Conservation (phyloP, 306 rosid genomes). For the Trifolium pratense region DNA sequence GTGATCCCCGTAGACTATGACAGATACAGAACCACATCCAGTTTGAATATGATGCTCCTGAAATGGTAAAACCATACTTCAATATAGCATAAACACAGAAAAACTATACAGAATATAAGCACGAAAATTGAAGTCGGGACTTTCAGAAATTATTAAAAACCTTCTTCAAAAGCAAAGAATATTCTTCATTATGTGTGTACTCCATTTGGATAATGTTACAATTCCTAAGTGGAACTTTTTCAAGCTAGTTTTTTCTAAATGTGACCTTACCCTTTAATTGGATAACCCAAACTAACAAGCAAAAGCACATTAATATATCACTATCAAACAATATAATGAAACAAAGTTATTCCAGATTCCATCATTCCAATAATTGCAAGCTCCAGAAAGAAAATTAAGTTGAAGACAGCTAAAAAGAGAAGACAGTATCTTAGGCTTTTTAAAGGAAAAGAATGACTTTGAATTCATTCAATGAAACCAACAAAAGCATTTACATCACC, state of each 20-base stretch:
- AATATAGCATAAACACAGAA: constrained; percentile 15
- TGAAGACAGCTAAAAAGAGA: constrained; percentile 51
- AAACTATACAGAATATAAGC: constrained; percentile 7
- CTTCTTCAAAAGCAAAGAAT: constrained; percentile 43
- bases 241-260: constrained; percentile 55
- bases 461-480: constrained; percentile 37
- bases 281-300: constrained; percentile 55
- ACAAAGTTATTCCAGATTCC: constrained; percentile 51
- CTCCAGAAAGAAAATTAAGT: constrained; percentile 35
- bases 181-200: constrained; percentile 42
- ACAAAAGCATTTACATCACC: constrained; percentile 23
- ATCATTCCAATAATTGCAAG: constrained; percentile 49
- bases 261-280: constrained; percentile 54
- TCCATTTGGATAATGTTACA: constrained; percentile 44
- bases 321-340: constrained; percentile 43
- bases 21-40: constrained; percentile 88
- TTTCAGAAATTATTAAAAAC: constrained; percentile 34
- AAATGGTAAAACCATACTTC: constrained; percentile 38
- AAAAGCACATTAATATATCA: constrained; percentile 41
- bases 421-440: constrained; percentile 41
- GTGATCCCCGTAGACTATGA: constrained; percentile 84
- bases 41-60: constrained; percentile 85
- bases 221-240: constrained; percentile 39
- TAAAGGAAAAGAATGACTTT: constrained; percentile 41
- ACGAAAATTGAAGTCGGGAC: constrained; percentile 21